Evolutionary conservation across 192 early-diverging fungal genomes (phyloP), one percentile per base, ranked within the genome.

Genomic region (Funneliformis mosseae): DNA sequence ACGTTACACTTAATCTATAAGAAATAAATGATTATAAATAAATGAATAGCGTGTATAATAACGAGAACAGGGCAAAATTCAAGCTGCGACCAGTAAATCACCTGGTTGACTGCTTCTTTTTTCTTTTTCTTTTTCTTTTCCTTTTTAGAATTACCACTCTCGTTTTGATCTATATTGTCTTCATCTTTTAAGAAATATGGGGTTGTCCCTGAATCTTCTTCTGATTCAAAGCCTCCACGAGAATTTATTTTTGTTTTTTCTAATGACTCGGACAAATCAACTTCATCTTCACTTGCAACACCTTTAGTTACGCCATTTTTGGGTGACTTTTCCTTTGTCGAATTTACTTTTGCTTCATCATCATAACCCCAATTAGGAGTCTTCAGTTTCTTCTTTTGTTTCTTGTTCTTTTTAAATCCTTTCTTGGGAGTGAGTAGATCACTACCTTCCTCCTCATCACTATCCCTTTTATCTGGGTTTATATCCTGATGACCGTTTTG

Each of bases 1-100:
- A 96, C 92, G 80, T 95, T 94, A 86, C 97, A 99, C 3, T 60
- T 76, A n/a, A 87, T 69, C 61, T 83, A 81, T 42, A 76, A 64
- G 78, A 63, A 5, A 0, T 27, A 50, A 21, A n/a, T n/a, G 16
- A 33, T 23, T 21, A 33, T 11, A 21, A 45, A 33, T 23, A 25
- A 67, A 12, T 61, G n/a, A 23, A 39, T 39, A 23, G 6, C 14
- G 33, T 23, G 1, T 7, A 14, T 28, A 3, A 62, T 12, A 4
- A 45, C 45, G 8, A 64, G 14, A 68, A 76, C 6, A 73, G 42
- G 62, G 42, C n/a, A 4, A 63, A 10, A 62, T 33, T 33, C 33
- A 69, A 68, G 60, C 28, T 72, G 42, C n/a, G 11, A 79, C 50
- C 76, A 61, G 5, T 6, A 33, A 5, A 43, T 41, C n/a, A 76